Evolutionary conservation across 139 green algal species (phyloP).

Genomic region (Zygnema cylindricum): DNA sequence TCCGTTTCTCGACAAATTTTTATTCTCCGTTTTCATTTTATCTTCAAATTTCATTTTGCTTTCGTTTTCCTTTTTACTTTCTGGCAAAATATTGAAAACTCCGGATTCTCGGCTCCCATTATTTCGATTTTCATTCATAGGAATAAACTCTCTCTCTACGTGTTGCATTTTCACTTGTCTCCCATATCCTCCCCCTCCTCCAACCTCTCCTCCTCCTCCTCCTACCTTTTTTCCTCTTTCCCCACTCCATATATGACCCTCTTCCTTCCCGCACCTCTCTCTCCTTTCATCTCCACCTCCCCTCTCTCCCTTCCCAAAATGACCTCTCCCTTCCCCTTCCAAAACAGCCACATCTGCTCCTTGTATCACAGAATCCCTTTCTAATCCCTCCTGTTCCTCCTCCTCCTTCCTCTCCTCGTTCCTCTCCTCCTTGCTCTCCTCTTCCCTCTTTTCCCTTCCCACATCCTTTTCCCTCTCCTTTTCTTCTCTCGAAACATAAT

Average conservation of each 20-base stretch:
- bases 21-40: background rate
- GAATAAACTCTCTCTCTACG: background rate
- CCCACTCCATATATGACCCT: background rate
- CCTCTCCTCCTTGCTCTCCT: background rate
- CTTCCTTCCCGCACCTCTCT: background rate
- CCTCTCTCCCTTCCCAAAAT: background rate
- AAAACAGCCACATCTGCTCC: too few species aligned
- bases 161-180: conserved; percentile 8
- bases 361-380: too few species aligned
- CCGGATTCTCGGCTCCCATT: background rate
- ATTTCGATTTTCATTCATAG: background rate
- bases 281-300: background rate
- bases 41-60: background rate
- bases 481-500: background rate
- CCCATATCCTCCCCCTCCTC: background rate
- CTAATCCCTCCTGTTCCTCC: background rate
- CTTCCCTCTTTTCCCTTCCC: background rate
- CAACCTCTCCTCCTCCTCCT: background rate
- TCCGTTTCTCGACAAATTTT: background rate
- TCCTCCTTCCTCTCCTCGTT: background rate
- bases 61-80: background rate
- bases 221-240: background rate
- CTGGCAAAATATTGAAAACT: background rate
- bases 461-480: conserved; percentile 7
- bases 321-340: too few species aligned